Percentiles rank a stretch among this genome's conserved stretches.
Evolutionary conservation across 176 grass and related monocot species (phyloP).

Genomic region (Aegilops umbellulata): DNA sequence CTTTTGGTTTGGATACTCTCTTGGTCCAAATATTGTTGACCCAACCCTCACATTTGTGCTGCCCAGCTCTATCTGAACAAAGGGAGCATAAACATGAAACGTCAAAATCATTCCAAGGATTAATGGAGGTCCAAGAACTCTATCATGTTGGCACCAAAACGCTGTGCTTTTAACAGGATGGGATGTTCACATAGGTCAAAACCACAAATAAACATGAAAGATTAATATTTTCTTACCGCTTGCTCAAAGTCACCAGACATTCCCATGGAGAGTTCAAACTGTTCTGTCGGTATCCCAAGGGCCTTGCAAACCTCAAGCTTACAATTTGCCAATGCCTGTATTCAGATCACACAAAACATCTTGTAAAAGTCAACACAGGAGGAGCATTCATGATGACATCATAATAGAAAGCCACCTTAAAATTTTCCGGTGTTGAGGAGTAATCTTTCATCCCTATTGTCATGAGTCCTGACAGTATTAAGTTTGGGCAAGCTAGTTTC

Average conservation of each 20-base stretch:
- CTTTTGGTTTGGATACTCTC: conserved; percentile 70
- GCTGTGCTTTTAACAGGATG: neutral
- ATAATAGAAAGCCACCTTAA: conserved; percentile 46
- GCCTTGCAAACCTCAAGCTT: conserved; percentile 59
- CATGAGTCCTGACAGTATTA: conserved; percentile 90
- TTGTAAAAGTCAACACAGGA: neutral
- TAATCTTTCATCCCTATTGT: conserved; percentile 92
- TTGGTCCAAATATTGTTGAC: conserved; percentile 78
- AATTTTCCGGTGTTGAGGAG: conserved; percentile 86
- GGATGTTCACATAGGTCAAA: no score
- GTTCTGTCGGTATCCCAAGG: conserved; percentile 52
- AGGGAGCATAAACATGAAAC: neutral
- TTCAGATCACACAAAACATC: conserved; percentile 10
- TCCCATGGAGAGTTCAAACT: conserved; percentile 89
- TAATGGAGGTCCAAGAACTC: neutral
- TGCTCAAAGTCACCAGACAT: conserved; percentile 91
- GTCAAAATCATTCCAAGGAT: neutral
- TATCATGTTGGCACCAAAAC: neutral
- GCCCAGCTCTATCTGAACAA: conserved; percentile 64
- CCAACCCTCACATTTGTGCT: conserved; percentile 78
- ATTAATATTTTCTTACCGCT: conserved; percentile 49
- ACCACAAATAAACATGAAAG: neutral
- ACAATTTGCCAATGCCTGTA: conserved; percentile 59
- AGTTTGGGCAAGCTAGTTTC: conserved; percentile 60
- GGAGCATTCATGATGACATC: neutral